Percentiles rank a stretch among this genome's conserved stretches.
Conservation (phyloP, 1,284 basidiomycete genomes). For the Stygiomarasmius scandens region DNA sequence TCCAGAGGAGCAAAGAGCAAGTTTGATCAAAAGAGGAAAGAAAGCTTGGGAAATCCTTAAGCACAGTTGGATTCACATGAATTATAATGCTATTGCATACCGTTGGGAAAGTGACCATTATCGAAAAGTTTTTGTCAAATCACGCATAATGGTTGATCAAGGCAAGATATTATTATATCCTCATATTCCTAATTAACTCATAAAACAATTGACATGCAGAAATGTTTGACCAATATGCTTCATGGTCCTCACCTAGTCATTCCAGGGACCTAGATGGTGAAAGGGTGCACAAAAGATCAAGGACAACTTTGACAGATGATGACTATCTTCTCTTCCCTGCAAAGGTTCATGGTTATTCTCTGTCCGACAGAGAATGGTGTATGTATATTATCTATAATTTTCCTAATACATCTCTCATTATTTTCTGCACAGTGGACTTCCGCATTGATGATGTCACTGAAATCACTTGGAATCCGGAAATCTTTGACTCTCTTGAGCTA, state of each 20-base stretch:
- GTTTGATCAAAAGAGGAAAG: no score
- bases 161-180: neutral
- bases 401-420: neutral
- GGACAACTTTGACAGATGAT: neutral
- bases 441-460: conserved; percentile 29
- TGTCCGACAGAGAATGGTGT: neutral
- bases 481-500: conserved; percentile 31
- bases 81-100: no score
- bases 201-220: neutral
- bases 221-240: neutral
- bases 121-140: neutral
- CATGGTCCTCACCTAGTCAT: neutral
- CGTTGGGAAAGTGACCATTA: neutral
- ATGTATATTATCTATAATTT: neutral
- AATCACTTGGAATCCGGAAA: conserved; percentile 30
- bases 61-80: no score
- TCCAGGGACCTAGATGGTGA: neutral
- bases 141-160: neutral
- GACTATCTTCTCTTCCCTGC: neutral
- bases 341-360: neutral
- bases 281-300: neutral
- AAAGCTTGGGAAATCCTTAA: no score
- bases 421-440: conserved; percentile 26
- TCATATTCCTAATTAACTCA: neutral
- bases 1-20: no score